Percentiles rank a stretch among this genome's conserved stretches.
Evolutionary conservation across 2,329 filamentous ascomycete genomes (phyloP).

Genomic region (Aspergillus brasiliensis): DNA sequence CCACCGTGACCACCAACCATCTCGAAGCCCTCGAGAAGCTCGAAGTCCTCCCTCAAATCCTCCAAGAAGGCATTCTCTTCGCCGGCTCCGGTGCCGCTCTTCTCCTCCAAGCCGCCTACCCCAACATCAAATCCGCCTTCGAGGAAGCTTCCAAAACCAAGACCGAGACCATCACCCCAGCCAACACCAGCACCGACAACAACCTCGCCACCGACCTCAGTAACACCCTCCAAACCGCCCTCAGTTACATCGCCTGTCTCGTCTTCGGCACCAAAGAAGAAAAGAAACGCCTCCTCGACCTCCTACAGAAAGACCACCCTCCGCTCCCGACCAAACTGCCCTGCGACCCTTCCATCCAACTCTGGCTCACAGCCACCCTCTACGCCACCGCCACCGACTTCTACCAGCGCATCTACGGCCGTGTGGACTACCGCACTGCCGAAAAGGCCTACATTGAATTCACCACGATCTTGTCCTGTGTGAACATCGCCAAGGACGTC

Average conservation of each 20-base stretch:
- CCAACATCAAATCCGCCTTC: constrained; percentile 16
- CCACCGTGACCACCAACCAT: constrained; percentile 21
- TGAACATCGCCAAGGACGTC: constrained; percentile 29
- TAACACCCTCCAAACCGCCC: constrained; percentile 32
- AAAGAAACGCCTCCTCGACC: constrained; percentile 31
- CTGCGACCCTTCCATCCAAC: constrained; percentile 26
- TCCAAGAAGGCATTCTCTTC: constrained; percentile 39
- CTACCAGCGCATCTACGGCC: constrained; percentile 40
- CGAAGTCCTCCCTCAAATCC: constrained; percentile 38
- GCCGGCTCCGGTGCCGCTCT: constrained; percentile 38
- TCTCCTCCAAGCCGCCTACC: constrained; percentile 37
- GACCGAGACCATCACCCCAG: constrained; percentile 20
- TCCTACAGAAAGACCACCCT: constrained; percentile 25
- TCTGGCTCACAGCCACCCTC: constrained; percentile 39
- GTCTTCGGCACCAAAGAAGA: constrained; percentile 36
- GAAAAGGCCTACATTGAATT: constrained; percentile 37
- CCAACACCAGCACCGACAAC: constrained; percentile 13
- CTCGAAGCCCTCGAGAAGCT: constrained; percentile 35
- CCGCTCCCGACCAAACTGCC: constrained; percentile 25
- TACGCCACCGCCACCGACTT: constrained; percentile 41
- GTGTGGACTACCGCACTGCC: constrained; percentile 34
- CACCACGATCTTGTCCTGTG: constrained; percentile 28
- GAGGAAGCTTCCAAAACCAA: constrained; percentile 20
- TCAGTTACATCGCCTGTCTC: constrained; percentile 38
- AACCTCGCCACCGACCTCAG: constrained; percentile 34